Conservation (phyloP, 2,329 filamentous ascomycete genomes). For the Polytolypa hystricis region DNA sequence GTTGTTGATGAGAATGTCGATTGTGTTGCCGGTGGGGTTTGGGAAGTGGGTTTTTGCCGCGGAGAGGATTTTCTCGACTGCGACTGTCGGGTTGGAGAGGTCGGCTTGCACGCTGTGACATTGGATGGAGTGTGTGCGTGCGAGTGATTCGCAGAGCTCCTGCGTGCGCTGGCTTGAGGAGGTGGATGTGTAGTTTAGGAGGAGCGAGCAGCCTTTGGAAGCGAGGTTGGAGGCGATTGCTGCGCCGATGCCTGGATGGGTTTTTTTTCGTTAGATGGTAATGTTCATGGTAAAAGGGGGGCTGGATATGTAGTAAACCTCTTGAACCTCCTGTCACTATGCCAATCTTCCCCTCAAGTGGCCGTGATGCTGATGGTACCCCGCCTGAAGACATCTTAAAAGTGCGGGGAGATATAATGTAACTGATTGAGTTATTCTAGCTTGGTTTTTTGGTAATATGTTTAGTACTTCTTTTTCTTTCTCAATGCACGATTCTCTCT, state of each 20-base stretch:
- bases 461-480: too few relatives aligned
- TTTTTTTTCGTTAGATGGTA: constrained; percentile 6
- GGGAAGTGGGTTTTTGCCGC: constrained; percentile 50
- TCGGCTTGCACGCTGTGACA: constrained; percentile 59
- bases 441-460: too few relatives aligned
- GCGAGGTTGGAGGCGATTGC: constrained; percentile 60
- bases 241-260: constrained; percentile 57
- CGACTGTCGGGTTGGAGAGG: constrained; percentile 51
- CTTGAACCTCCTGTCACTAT: constrained; percentile 71
- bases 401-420: too few relatives aligned
- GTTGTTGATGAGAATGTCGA: constrained; percentile 83
- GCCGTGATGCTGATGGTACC: not conserved
- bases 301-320: constrained; percentile 38
- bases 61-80: constrained; percentile 45
- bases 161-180: constrained; percentile 44
- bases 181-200: constrained; percentile 61
- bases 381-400: too few relatives aligned
- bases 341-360: constrained; percentile 61
- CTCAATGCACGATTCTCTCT: too few relatives aligned
- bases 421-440: too few relatives aligned
- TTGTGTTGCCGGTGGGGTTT: constrained; percentile 25
- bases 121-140: constrained; percentile 46
- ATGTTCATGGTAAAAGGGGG: not conserved
- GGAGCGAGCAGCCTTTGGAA: constrained; percentile 55
- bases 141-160: constrained; percentile 46